Conservation (phyloP, 768 basidiomycete species). For the Leccinum boreale region DNA sequence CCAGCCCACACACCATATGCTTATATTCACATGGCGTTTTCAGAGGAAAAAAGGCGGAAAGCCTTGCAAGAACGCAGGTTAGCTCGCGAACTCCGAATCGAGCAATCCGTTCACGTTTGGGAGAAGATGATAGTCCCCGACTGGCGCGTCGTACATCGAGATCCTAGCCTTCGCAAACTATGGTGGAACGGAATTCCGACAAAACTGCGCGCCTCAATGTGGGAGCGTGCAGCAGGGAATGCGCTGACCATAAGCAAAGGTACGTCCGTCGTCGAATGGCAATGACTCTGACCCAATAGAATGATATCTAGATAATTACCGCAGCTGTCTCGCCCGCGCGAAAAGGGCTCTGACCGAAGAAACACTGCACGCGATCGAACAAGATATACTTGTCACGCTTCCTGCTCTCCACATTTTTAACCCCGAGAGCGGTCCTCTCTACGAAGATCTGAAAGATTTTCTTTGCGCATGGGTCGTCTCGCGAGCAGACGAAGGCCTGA, state of each 20-base stretch:
- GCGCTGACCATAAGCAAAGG: constrained; percentile 80
- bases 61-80: constrained; percentile 60
- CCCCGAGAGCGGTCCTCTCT: constrained; percentile 71
- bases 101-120: constrained; percentile 72
- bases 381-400: constrained; percentile 71
- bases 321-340: constrained; percentile 68
- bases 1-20: neutral
- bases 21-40: constrained; percentile 1
- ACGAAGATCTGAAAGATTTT: constrained; percentile 79
- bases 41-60: constrained; percentile 70
- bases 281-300: neutral
- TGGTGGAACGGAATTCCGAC: constrained; percentile 92
- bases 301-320: constrained; percentile 60
- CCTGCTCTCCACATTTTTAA: constrained; percentile 81
- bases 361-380: constrained; percentile 61
- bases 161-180: constrained; percentile 60
- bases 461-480: constrained; percentile 86
- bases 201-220: constrained; percentile 73
- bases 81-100: constrained; percentile 62
- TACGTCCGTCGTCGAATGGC: constrained; percentile 24
- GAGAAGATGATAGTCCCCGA: constrained; percentile 78
- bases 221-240: constrained; percentile 87
- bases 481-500: constrained; percentile 76
- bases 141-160: constrained; percentile 71
- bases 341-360: constrained; percentile 59